Percentiles rank a stretch among this genome's conserved stretches.
Conservation (phyloP, 2,329 filamentous ascomycete genomes). For the Cladosporium sp. region DNA sequence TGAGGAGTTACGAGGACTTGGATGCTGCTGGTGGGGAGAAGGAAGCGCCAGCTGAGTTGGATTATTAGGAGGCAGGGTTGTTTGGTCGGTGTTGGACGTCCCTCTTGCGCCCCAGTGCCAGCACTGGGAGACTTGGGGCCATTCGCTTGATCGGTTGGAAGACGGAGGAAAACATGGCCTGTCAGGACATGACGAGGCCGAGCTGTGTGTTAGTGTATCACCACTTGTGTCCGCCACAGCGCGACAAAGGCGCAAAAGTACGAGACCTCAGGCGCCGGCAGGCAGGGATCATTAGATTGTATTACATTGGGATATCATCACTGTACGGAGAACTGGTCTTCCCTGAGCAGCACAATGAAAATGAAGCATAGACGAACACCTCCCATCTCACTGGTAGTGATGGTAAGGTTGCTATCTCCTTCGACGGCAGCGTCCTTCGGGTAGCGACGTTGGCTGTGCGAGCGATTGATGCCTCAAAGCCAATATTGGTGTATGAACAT, state of each 20-base stretch:
- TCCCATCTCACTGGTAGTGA: not conserved
- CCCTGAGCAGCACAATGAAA: not conserved
- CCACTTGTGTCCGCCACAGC: not conserved
- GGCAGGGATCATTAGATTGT: not conserved
- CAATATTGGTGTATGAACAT: no score
- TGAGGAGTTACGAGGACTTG: constrained; percentile 97
- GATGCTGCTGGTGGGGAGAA: constrained; percentile 63
- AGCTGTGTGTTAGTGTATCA: not conserved
- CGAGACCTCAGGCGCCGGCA: not conserved
- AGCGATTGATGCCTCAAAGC: no score
- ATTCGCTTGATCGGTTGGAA: not conserved
- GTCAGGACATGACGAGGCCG: not conserved
- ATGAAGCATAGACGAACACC: not conserved
- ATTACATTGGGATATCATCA: not conserved
- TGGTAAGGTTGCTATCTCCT: no score
- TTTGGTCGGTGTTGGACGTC: not conserved
- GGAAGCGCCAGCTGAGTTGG: constrained; percentile 75
- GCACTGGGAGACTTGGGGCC: not conserved
- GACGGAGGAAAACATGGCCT: not conserved
- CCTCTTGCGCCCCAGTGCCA: not conserved
- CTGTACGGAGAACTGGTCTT: not conserved
- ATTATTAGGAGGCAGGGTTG: constrained; percentile 64
- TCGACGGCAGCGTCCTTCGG: no score
- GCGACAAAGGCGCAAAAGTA: not conserved
- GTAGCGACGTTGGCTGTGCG: no score